phyloP scores from a whole-genome alignment of 2,329 filamentous ascomycete genomes.

The Cladosporium sp. region DNA sequence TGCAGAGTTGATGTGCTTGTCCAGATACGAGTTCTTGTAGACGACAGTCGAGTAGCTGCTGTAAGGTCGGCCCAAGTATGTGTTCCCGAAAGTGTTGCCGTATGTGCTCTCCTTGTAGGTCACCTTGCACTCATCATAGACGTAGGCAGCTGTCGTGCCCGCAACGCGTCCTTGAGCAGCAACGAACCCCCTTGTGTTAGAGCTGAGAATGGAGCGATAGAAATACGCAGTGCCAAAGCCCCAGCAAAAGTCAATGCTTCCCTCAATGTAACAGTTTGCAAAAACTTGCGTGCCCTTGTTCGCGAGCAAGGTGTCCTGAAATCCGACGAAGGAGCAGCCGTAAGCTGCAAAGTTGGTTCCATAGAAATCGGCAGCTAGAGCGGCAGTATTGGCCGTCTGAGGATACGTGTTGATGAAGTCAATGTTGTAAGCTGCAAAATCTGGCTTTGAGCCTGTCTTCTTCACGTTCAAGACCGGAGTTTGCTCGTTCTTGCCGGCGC shows the following conservation, averaged over 20 bases:
- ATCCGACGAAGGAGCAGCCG: slow-evolving; percentile 27
- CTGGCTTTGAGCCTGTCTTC: slow-evolving; percentile 31
- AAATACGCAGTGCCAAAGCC: slow-evolving; percentile 41
- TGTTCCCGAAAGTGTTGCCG: slow-evolving; percentile 31
- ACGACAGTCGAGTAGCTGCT: slow-evolving; percentile 42
- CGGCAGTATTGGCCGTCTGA: slow-evolving; percentile 30
- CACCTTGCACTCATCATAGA: slow-evolving; percentile 44
- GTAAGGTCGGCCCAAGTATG: slow-evolving; percentile 49
- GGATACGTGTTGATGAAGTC: slow-evolving; percentile 30
- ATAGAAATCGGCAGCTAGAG: slow-evolving; percentile 29
- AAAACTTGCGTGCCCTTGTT: slow-evolving; percentile 28
- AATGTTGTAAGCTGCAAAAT: slow-evolving; percentile 28
- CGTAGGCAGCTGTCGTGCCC: slow-evolving; percentile 32
- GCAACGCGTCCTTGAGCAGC: slow-evolving; percentile 34
- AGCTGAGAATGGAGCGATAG: slow-evolving; percentile 30
- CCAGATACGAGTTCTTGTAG: slow-evolving; percentile 47
- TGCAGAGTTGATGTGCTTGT: slow-evolving; percentile 49
- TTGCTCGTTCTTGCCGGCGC: slow-evolving; percentile 46
- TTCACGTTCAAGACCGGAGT: slow-evolving; percentile 43
- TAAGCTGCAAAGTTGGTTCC: slow-evolving; percentile 30
- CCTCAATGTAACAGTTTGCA: slow-evolving; percentile 27
- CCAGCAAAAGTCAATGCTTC: slow-evolving; percentile 38
- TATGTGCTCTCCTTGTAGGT: slow-evolving; percentile 46
- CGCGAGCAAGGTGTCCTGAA: slow-evolving; percentile 27
- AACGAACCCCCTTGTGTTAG: slow-evolving; percentile 30